A percentile compares a stretch with the other conserved stretches of the same genome.
These are phyloP conservation scores for Achaetomium macrosporum DNA, from an alignment of 2,329 filamentous ascomycete species.

Conservation along the genomic window DNA sequence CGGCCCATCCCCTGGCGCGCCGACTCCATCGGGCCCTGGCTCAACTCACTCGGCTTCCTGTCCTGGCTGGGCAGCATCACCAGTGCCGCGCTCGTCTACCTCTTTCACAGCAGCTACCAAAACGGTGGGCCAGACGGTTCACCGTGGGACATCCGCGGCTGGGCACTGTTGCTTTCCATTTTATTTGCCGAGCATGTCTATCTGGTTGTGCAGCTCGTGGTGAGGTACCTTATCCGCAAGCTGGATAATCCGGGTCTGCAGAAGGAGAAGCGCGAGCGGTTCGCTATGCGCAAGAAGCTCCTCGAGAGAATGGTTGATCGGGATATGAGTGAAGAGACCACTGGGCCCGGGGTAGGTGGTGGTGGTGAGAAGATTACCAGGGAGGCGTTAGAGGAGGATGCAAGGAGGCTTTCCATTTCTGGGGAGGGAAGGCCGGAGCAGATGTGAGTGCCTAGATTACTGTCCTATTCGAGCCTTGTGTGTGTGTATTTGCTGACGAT, in stretches of 20 bases:
- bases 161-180: constrained; percentile 75
- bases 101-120: constrained; percentile 66
- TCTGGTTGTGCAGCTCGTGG: constrained; percentile 66
- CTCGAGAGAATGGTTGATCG: constrained; percentile 66
- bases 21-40: constrained; percentile 91
- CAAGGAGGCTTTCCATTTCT: constrained; percentile 43
- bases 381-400: constrained; percentile 59
- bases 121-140: constrained; percentile 56
- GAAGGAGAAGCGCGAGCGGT: constrained; percentile 77
- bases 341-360: constrained; percentile 37
- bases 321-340: constrained; percentile 44
- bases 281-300: constrained; percentile 70
- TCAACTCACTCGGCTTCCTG: constrained; percentile 80
- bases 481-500: not conserved
- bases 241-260: constrained; percentile 81
- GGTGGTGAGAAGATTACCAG: constrained; percentile 58
- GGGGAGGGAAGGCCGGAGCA: constrained; percentile 49
- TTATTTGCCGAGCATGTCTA: constrained; percentile 87
- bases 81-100: constrained; percentile 78
- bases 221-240: constrained; percentile 68
- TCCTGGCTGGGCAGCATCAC: constrained; percentile 90
- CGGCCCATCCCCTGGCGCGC: constrained; percentile 84
- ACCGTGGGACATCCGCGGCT: constrained; percentile 65
- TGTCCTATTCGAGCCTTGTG: not conserved
- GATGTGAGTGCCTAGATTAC: constrained; percentile 19